A percentile compares a stretch with the other conserved stretches of the same genome.
Evolutionary conservation across 1,139 yeast genomes (phyloP).

Genomic region (Lodderomyces theae): DNA sequence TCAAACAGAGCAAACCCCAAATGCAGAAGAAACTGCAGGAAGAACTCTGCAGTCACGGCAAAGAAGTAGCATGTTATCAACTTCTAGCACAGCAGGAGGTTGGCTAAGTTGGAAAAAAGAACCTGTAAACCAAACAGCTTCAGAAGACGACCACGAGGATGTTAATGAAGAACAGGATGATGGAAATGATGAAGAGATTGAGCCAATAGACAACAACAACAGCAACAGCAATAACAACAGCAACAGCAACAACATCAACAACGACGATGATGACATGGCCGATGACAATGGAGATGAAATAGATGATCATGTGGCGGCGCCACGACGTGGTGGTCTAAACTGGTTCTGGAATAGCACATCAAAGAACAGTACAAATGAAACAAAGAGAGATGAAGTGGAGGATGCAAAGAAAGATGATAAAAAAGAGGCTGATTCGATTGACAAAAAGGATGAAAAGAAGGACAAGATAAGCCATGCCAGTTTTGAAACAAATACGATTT

Average conservation of each 20-base stretch:
- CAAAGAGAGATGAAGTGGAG: conserved; percentile 4
- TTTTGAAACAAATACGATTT: conserved; percentile 37
- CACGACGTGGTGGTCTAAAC: conserved; percentile 28
- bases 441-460: conserved; percentile 10
- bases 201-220: conserved; percentile 23
- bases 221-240: no score
- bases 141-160: conserved; percentile 19
- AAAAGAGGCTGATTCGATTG: not conserved
- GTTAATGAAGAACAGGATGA: conserved; percentile 21
- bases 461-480: conserved; percentile 9
- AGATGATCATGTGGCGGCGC: conserved; percentile 30
- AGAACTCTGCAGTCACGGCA: not conserved
- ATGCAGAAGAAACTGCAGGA: not conserved
- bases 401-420: conserved; percentile 1
- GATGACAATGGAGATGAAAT: conserved; percentile 33
- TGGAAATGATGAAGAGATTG: conserved; percentile 30
- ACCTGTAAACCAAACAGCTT: conserved; percentile 13
- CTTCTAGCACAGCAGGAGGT: conserved; percentile 21
- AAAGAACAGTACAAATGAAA: conserved; percentile 7
- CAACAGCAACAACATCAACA: no score
- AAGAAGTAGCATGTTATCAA: conserved; percentile 20
- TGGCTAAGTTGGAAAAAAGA: conserved; percentile 20
- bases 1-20: not conserved
- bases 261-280: conserved; percentile 24
- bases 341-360: conserved; percentile 39